Base-by-base conservation (phyloP, 768 basidiomycete genomes). In the Suillus weaverae region DNA sequence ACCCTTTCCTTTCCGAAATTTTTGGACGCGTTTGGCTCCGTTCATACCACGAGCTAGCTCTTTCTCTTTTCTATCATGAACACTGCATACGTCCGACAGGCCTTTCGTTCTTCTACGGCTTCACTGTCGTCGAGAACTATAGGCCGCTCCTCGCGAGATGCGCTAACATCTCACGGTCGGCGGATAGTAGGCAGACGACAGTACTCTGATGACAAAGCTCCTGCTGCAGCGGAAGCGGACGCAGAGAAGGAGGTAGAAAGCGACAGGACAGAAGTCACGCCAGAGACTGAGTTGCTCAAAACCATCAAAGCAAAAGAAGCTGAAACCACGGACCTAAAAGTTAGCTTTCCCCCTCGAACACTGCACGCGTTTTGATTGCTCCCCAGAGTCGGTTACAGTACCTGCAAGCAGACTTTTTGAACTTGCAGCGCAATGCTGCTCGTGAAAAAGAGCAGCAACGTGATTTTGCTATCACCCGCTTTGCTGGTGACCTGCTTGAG, bases 331-430 rank as follows among this genome's bases (percentile, higher is more conserved):
- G 94, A 95, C 76, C 81, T 95, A 66, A 93, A 89, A 67, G 94
- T 95, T 71, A 70, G 91, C 80, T 43, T 20, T 41, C 30, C n/a
- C 1, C 10, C 32, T 62, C 61, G 32, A 33, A 35, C 61, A 50
- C 41, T 26, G 32, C 32, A 32, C 50, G 61, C 56, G 62, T 38
- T 36, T 61, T 33, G 41, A 69, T 67, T 64, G 67, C 56, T 69
- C 64, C 44, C 22, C 76, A 97, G 97, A 84, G 89, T 74, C 92
- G 95, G 67, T 83, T 97, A 70, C 89, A 91, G 55, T 97, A 98
- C 75, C 83, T 93, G 64, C 91, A 95, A 74, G 97, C 97, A 70
- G 97, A 99, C 80, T 95, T 95, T 78, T 80, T 97, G 51, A 99
- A 99, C 77, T 84, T 97, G 51, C 95, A 96, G 74, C 91, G 95